Evolutionary conservation across 768 basidiomycete genomes (phyloP), one percentile per base, ranked within the genome.

Genomic region (Trametes cubensis): DNA sequence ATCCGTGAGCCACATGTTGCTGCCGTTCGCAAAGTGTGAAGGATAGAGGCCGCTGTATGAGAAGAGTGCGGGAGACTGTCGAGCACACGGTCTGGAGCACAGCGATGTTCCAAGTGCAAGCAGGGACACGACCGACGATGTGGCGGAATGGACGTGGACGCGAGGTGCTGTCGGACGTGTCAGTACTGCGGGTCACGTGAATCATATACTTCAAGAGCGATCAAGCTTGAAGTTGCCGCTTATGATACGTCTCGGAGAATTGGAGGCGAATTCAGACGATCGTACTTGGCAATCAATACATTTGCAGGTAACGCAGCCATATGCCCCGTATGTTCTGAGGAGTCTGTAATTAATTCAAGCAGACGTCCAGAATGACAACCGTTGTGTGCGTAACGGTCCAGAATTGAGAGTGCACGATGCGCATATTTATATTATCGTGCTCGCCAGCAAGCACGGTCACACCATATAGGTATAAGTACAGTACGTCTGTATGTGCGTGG

Each of bases 1-100:
- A 69, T 88, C 86, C 56, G 86, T 80, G 54, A 88, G 75, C 85
- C 85, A 87, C 85, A 87, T 87, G 49, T 68, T 76, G 45, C 38
- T 47, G 28, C 48, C 25, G 18, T 23, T 18, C 5, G 8, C 34
- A 10, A 34, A 10, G 5, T 34, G 34, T 10, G 6, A 34, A 34
- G 34, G 5, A 2, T 4, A 2, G 34, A 34, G 34, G 10, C 6
- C 6, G 11, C 34, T 34, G 8, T 4, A 30, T 30, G 28, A 34
- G 34, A 11, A 34, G 34, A 34, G 10, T 6, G 10, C 34, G 28
- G 28, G 28, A 28, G 28, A 28, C 28, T 42, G 4, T n/a, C n/a
- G 10, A 44, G 17, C 42, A 11, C 20, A 4, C 17, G 42, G 5
- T 44, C 2, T 44, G 20, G 4, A 17, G 15, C 6, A 44, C 42